A percentile compares a stretch with the other conserved stretches of the same genome.
phyloP scores from a whole-genome alignment of 441 rosid species.

The Jatropha podagrica region DNA sequence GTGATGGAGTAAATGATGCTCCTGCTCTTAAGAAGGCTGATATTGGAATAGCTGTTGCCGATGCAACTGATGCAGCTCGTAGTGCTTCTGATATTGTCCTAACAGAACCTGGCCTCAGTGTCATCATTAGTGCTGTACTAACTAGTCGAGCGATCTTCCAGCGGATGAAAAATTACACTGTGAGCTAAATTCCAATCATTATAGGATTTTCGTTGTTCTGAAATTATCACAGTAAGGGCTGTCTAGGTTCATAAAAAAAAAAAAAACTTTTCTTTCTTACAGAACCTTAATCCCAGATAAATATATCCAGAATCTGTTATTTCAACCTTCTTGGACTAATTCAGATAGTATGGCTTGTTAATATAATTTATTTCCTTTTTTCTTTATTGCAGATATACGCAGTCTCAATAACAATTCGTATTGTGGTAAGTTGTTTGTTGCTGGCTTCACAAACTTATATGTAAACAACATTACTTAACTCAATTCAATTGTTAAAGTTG shows the following conservation, averaged over 20 bases:
- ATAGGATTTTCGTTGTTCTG: slow-evolving; percentile 2
- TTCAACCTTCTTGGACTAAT: background rate
- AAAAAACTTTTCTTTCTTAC: background rate
- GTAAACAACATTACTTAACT: background rate
- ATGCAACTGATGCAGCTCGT: slow-evolving; percentile 99
- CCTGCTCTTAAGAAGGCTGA: slow-evolving; percentile 99
- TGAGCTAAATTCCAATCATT: slow-evolving; percentile 28
- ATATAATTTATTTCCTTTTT: background rate
- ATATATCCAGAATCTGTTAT: background rate
- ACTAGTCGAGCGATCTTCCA: slow-evolving; percentile 98
- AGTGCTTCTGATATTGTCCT: slow-evolving; percentile 97
- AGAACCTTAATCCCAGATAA: background rate
- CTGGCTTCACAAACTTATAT: background rate
- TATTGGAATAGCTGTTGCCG: slow-evolving; percentile 98
- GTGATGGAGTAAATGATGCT: slow-evolving; percentile 99
- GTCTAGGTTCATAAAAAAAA: background rate
- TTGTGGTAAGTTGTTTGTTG: slow-evolving; percentile 62
- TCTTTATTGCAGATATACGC: slow-evolving; percentile 68
- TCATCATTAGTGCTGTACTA: slow-evolving; percentile 95
- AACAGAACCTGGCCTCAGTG: slow-evolving; percentile 97
- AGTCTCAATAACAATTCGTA: slow-evolving; percentile 96
- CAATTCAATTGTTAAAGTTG: slow-evolving; percentile 2
- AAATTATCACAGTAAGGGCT: background rate
- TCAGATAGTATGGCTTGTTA: background rate
- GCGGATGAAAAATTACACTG: slow-evolving; percentile 97